Evolutionary conservation across 2,329 filamentous ascomycete genomes (phyloP).

Genomic region (Triangularia verruculosa): DNA sequence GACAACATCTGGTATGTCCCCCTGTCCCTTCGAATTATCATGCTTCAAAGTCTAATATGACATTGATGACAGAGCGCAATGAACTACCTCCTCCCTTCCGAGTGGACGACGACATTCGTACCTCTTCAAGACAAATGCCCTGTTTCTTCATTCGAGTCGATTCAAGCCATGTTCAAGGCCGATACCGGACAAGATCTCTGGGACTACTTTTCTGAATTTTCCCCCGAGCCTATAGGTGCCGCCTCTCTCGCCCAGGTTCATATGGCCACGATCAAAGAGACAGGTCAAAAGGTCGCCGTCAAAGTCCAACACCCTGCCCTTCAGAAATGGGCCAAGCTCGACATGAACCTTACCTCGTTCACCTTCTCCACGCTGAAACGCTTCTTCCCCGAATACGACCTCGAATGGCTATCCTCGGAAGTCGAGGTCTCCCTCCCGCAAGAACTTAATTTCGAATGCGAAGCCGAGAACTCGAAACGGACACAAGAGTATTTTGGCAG

Average conservation of each 20-base stretch:
- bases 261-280: conserved; percentile 76
- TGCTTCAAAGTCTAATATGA: conserved; percentile 23
- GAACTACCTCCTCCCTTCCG: conserved; percentile 85
- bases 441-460: conserved; percentile 84
- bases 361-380: conserved; percentile 86
- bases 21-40: neutral
- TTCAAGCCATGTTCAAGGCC: conserved; percentile 78
- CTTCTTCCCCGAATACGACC: conserved; percentile 96
- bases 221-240: conserved; percentile 76
- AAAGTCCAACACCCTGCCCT: conserved; percentile 93
- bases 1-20: conserved; percentile 73
- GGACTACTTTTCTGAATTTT: conserved; percentile 85
- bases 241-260: conserved; percentile 95
- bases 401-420: conserved; percentile 92
- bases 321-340: conserved; percentile 85
- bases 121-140: conserved; percentile 95
- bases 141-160: conserved; percentile 82
- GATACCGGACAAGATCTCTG: conserved; percentile 79
- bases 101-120: conserved; percentile 96
- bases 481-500: conserved; percentile 78
- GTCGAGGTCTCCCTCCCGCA: conserved; percentile 89
- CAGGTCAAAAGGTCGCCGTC: conserved; percentile 83
- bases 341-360: conserved; percentile 80
- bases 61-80: conserved; percentile 68
- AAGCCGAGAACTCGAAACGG: conserved; percentile 78